Percentiles rank a stretch among this genome's conserved stretches.
These are phyloP conservation scores for Mentha longifolia DNA, from an alignment of 257 asterid genomes.

Conservation along the genomic window DNA sequence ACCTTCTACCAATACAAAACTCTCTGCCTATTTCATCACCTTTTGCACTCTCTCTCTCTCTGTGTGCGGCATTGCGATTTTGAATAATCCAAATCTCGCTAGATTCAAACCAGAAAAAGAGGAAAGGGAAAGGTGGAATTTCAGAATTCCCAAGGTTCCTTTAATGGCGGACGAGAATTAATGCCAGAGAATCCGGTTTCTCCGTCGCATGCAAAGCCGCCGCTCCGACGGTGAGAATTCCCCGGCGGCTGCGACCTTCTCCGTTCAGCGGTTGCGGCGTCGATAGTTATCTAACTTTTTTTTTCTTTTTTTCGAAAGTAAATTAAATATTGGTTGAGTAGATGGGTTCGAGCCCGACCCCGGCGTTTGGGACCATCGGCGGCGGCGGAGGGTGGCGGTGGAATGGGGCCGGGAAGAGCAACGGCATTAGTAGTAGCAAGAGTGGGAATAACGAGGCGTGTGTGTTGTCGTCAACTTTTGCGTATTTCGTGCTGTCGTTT, in stretches of 20 bases:
- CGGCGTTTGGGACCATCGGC: constrained; percentile 29
- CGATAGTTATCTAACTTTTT: constrained; percentile 10
- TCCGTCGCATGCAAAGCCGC: constrained; percentile 37
- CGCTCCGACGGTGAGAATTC: constrained; percentile 21
- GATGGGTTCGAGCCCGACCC: constrained; percentile 44
- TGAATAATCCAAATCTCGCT: neutral
- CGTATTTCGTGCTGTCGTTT: constrained; percentile 63
- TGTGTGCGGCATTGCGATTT: constrained; percentile 14
- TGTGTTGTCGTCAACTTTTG: constrained; percentile 52
- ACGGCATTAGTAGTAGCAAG: constrained; percentile 21
- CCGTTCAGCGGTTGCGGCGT: too few species aligned
- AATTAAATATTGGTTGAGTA: neutral
- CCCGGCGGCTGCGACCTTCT: constrained; percentile 36
- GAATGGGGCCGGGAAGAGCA: constrained; percentile 27
- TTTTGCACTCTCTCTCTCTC: neutral
- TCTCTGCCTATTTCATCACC: constrained; percentile 24
- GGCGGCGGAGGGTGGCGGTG: constrained; percentile 44
- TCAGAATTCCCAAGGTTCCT: constrained; percentile 7
- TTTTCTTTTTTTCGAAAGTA: neutral
- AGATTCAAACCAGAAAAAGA: neutral
- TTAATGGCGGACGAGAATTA: neutral
- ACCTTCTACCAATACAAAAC: neutral
- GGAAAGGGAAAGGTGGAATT: neutral
- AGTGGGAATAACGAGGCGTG: constrained; percentile 35
- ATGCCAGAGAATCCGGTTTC: constrained; percentile 1